phyloP scores from a whole-genome alignment of 148 eudicot genomes.

The Spergularia bocconei region DNA sequence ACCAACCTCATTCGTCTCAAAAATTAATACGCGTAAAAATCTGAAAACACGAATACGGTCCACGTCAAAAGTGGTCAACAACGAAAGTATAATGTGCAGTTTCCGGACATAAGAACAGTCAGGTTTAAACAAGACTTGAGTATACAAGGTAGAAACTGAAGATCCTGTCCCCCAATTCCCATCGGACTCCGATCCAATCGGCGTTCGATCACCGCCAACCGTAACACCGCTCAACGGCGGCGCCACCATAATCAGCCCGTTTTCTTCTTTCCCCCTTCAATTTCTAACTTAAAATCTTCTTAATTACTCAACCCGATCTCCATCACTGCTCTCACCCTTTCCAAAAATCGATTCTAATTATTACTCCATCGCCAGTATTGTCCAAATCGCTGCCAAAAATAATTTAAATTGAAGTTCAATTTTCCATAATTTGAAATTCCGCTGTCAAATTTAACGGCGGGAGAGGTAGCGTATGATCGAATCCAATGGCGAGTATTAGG shows the following conservation, averaged over 20 bases:
- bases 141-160: too few species aligned
- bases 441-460: not conserved
- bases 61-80: too few species aligned
- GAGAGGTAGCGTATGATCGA: constrained; percentile 5
- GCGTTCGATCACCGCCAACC: not conserved
- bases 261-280: not conserved
- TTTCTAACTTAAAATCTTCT: not conserved
- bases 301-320: constrained; percentile 3
- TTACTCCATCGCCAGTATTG: not conserved
- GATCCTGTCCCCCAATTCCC: too few species aligned
- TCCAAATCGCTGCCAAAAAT: not conserved
- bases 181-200: not conserved
- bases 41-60: too few species aligned
- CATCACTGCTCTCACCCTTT: not conserved
- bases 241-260: not conserved
- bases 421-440: not conserved
- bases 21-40: too few species aligned
- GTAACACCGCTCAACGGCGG: constrained; percentile 7
- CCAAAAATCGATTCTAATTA: not conserved
- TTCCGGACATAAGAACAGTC: too few species aligned
- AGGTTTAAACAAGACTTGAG: too few species aligned
- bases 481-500: constrained; percentile 62
- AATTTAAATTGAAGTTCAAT: not conserved
- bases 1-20: too few species aligned
- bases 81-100: too few species aligned